Percentiles rank a stretch among this genome's conserved stretches.
Conservation (phyloP, 352 stramenopile species). For the Globisporangium nunn region DNA sequence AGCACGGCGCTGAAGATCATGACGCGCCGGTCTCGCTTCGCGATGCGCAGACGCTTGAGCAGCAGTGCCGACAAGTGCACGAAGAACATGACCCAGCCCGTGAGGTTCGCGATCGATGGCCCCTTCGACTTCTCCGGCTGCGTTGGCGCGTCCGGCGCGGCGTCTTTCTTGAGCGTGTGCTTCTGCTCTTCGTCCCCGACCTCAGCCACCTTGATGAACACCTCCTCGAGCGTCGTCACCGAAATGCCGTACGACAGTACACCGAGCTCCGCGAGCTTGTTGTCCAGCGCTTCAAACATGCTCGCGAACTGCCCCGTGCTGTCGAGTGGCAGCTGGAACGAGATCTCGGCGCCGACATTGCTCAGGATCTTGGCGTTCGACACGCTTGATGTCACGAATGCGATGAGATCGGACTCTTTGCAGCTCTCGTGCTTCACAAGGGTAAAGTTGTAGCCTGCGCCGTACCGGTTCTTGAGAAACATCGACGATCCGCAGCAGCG, state of each 20-base stretch:
- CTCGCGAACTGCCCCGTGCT: constrained; percentile 40
- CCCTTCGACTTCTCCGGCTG: constrained; percentile 4
- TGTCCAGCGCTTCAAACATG: constrained; percentile 72
- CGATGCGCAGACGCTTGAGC: constrained; percentile 86
- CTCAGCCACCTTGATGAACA: constrained; percentile 88
- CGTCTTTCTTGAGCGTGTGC: constrained; percentile 29
- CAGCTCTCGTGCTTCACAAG: constrained; percentile 25
- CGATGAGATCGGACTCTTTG: constrained; percentile 26
- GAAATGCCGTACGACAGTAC: constrained; percentile 74
- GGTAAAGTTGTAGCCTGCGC: constrained; percentile 34
- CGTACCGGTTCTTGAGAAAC: constrained; percentile 67
- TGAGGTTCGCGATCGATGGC: constrained; percentile 19
- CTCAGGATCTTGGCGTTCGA: constrained; percentile 50
- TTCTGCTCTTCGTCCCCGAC: constrained; percentile 36
- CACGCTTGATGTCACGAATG: constrained; percentile 29
- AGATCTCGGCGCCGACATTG: constrained; percentile 75
- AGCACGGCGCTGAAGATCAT: constrained; percentile 75
- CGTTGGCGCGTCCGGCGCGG: neutral
- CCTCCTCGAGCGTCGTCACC: constrained; percentile 88
- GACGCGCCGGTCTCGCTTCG: constrained; percentile 88
- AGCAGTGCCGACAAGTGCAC: constrained; percentile 85
- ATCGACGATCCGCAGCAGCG: constrained; percentile 54
- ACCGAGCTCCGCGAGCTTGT: constrained; percentile 23
- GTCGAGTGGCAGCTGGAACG: constrained; percentile 69
- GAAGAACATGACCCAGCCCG: constrained; percentile 54